Percentiles rank a stretch among this genome's conserved stretches.
Evolutionary conservation across 768 basidiomycete species (phyloP).

Genomic region (Amanita rubescens): DNA sequence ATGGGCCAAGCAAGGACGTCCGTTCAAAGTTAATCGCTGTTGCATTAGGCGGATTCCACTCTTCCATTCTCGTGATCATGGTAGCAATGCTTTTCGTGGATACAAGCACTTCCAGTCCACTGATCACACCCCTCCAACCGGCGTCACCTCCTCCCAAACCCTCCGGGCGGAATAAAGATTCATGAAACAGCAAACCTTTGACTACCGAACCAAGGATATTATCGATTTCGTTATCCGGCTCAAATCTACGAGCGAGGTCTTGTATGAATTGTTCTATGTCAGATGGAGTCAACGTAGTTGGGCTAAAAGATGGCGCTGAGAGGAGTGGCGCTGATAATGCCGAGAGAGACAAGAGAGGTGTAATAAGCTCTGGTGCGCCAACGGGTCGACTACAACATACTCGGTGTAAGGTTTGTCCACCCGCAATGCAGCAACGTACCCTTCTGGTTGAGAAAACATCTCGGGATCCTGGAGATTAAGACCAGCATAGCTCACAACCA

Average conservation of each 20-base stretch:
- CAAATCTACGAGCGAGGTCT: conserved; percentile 78
- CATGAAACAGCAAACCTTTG: conserved; percentile 51
- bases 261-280: conserved; percentile 78
- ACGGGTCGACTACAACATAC: conserved; percentile 46
- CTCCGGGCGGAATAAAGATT: conserved; percentile 55
- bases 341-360: conserved; percentile 69
- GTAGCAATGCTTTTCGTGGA: conserved; percentile 77
- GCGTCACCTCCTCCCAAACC: conserved; percentile 68
- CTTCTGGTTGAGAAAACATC: conserved; percentile 87
- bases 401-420: neutral
- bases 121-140: conserved; percentile 80
- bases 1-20: conserved; percentile 70
- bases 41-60: conserved; percentile 62
- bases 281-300: conserved; percentile 47
- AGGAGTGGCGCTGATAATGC: conserved; percentile 61
- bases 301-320: conserved; percentile 35
- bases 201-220: conserved; percentile 74
- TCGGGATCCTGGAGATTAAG: conserved; percentile 85
- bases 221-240: conserved; percentile 71
- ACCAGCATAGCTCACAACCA: conserved; percentile 85
- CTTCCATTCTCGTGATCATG: conserved; percentile 68
- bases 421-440: conserved; percentile 37
- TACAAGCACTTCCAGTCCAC: conserved; percentile 74
- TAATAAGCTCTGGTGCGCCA: conserved; percentile 78
- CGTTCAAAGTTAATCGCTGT: conserved; percentile 57